These are phyloP conservation scores for Ilyonectria destructans DNA, from an alignment of 2,329 filamentous ascomycete genomes.

Conservation along the genomic window DNA sequence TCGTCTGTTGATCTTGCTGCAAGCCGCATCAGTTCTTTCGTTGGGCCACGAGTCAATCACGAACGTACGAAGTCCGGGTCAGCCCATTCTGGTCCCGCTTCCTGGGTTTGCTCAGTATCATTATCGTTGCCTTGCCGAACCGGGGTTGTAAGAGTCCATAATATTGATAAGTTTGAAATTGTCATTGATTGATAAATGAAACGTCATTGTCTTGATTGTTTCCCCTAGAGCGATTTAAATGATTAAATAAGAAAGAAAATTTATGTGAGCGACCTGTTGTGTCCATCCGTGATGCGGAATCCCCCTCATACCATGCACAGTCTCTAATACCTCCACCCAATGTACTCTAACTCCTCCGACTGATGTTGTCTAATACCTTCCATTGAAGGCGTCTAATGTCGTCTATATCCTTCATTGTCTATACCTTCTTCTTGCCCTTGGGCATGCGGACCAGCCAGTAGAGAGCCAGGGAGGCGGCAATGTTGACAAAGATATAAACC, in stretches of 20 bases:
- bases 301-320: background rate
- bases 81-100: too few species aligned
- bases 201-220: background rate
- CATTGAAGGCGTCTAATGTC: background rate
- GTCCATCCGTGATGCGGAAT: background rate
- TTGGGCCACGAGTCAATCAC: too few species aligned
- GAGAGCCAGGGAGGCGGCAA: conserved; percentile 64
- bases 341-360: background rate
- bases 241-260: conserved; percentile 1
- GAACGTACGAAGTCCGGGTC: too few species aligned
- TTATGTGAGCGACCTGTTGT: background rate
- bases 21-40: too few species aligned
- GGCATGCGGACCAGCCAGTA: conserved; percentile 66
- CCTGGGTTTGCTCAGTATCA: too few species aligned
- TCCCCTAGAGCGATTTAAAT: background rate
- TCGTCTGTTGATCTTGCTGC: background rate
- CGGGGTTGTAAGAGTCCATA: too few species aligned
- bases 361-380: background rate
- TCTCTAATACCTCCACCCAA: background rate
- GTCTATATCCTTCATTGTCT: conserved; percentile 6
- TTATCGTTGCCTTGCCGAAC: too few species aligned
- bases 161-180: too few species aligned
- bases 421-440: conserved; percentile 52
- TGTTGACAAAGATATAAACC: conserved; percentile 69
- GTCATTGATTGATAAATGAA: background rate